Evolutionary conservation across 106 monocot species (phyloP).

Genomic region (Iris macrosiphon): DNA sequence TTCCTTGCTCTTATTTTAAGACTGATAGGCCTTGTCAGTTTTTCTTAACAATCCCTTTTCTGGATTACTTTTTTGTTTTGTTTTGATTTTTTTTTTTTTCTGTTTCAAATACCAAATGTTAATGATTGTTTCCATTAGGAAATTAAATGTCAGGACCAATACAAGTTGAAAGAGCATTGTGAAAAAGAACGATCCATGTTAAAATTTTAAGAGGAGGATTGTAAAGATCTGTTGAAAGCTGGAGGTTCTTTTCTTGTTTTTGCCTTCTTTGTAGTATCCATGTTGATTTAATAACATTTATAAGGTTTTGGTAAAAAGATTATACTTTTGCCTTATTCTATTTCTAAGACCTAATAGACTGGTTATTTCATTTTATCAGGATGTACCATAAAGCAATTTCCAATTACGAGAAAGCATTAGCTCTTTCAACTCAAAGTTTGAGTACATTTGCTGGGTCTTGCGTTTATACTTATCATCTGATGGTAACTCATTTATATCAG

Average conservation of each 20-base stretch:
- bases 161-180: not conserved
- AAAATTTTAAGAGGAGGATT: not conserved
- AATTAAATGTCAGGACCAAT: not conserved
- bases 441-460: constrained; percentile 88
- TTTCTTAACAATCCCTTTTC: too few relatives aligned
- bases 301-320: not conserved
- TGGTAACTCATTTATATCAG: constrained; percentile 52
- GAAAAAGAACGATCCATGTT: too few relatives aligned
- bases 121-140: not conserved
- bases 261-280: not conserved
- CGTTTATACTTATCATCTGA: constrained; percentile 92
- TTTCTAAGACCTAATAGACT: constrained; percentile 2
- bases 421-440: constrained; percentile 69
- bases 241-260: not conserved
- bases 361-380: constrained; percentile 35
- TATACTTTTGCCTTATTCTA: not conserved
- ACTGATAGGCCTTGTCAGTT: too few relatives aligned
- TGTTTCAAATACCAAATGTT: not conserved
- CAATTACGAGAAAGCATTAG: constrained; percentile 87
- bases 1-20: too few relatives aligned
- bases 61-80: too few relatives aligned
- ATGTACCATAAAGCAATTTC: constrained; percentile 72
- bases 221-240: not conserved
- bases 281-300: not conserved
- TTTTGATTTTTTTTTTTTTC: not conserved